phyloP scores from a whole-genome alignment of 2,329 filamentous ascomycete genomes.

The Colletotrichum liriopes region DNA sequence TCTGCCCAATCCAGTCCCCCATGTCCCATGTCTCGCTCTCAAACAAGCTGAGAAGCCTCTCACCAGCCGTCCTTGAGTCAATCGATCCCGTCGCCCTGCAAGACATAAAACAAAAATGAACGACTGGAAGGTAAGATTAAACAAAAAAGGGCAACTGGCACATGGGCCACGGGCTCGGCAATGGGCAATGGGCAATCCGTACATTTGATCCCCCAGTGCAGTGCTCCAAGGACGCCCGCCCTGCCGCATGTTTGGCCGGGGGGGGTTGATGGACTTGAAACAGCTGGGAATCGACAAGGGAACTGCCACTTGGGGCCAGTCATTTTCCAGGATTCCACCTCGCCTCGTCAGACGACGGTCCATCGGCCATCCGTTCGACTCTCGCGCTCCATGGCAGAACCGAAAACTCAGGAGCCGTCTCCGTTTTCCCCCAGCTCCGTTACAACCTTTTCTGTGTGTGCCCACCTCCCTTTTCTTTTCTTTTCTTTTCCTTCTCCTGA shows the following conservation, averaged over 20 bases:
- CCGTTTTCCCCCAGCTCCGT: neutral
- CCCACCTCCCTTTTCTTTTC: neutral
- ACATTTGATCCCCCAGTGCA: neutral
- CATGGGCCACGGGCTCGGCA: too few species aligned
- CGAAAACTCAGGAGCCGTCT: slow-evolving; percentile 4
- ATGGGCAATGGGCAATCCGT: neutral
- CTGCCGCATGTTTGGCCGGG: slow-evolving; percentile 33
- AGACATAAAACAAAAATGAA: too few species aligned
- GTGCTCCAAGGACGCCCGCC: neutral
- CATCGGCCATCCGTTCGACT: neutral
- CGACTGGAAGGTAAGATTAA: neutral
- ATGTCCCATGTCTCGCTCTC: slow-evolving; percentile 1
- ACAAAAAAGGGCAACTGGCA: neutral
- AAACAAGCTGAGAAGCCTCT: neutral
- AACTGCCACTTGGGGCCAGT: slow-evolving; percentile 24
- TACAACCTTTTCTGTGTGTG: neutral
- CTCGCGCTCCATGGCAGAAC: neutral
- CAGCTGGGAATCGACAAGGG: slow-evolving; percentile 38
- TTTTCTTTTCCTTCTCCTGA: neutral
- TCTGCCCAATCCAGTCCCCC: neutral
- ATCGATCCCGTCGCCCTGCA: too few species aligned
- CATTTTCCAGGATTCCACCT: slow-evolving; percentile 23
- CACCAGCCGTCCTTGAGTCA: too few species aligned
- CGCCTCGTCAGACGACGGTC: slow-evolving; percentile 10
- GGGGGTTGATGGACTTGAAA: slow-evolving; percentile 39